Evolutionary conservation across 2,329 filamentous ascomycete species (phyloP).

Genomic region (Penicillium polonicum): DNA sequence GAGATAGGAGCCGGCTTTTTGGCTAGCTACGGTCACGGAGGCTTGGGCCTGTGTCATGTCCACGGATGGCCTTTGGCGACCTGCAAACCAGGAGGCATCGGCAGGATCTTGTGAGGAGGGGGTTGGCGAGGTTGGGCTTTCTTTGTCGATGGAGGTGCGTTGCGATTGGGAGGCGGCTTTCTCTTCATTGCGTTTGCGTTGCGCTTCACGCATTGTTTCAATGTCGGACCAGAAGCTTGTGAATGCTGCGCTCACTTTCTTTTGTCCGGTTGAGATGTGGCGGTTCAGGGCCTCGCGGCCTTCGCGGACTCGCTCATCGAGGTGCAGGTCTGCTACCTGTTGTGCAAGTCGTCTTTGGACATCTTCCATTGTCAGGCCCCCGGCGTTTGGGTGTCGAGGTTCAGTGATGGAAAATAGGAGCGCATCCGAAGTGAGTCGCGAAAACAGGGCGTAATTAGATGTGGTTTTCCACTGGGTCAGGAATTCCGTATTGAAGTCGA

Average conservation of each 20-base stretch:
- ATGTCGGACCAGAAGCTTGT: slow-evolving; percentile 89
- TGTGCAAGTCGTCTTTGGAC: slow-evolving; percentile 85
- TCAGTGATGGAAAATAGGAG: slow-evolving; percentile 94
- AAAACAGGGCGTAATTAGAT: slow-evolving; percentile 89
- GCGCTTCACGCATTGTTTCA: slow-evolving; percentile 73
- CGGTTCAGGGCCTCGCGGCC: slow-evolving; percentile 83
- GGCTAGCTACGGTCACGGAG: slow-evolving; percentile 53
- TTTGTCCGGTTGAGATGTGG: slow-evolving; percentile 81
- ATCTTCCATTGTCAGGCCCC: slow-evolving; percentile 89
- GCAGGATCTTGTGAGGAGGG: slow-evolving; percentile 16
- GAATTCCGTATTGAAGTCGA: slow-evolving; percentile 82
- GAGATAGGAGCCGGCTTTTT: slow-evolving; percentile 61
- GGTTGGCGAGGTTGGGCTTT: slow-evolving; percentile 26
- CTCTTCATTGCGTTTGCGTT: slow-evolving; percentile 54
- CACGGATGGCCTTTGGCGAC: slow-evolving; percentile 38
- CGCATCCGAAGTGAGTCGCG: slow-evolving; percentile 69
- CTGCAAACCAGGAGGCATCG: slow-evolving; percentile 28
- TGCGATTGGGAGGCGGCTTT: slow-evolving; percentile 28
- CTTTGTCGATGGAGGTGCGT: slow-evolving; percentile 32
- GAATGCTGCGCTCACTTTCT: slow-evolving; percentile 83
- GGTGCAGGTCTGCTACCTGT: slow-evolving; percentile 88
- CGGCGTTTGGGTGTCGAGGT: slow-evolving; percentile 88
- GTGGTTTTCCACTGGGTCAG: slow-evolving; percentile 84
- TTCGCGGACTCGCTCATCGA: slow-evolving; percentile 84
- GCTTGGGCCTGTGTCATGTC: slow-evolving; percentile 57